Evolutionary conservation across 202 grass and related monocot genomes (phyloP), one percentile per base, ranked within the genome.

Genomic region (Cymbopogon flexuosus): DNA sequence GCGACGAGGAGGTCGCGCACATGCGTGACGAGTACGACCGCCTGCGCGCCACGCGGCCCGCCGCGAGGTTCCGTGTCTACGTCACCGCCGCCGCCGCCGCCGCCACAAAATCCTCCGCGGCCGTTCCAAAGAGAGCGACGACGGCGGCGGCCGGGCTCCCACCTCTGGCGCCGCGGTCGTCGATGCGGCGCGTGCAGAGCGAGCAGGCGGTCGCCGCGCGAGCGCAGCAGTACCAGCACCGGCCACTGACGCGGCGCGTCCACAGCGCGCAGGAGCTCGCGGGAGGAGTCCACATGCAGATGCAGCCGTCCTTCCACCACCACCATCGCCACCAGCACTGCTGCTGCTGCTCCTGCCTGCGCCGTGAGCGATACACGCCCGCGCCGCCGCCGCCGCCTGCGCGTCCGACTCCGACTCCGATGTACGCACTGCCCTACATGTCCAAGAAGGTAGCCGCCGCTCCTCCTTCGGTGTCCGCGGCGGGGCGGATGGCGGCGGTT

Each of bases 1-100:
- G 77, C 76, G 87, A 93, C 80, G 83, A 93, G 29, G 94, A 97
- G 58, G 82, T 97, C 60, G 73, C 45, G n/a, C 69, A 93, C 77
- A 88, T 97, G 89, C 79, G 77, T 73, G 85, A 87, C 35, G 91
- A 97, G 87, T 82, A 90, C 75, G 86, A 84, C 75, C 39, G 30
- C 49, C 75, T 84, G 2, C n/a, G 5, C 21, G 75, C 68, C n/a
- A 68, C 49, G 0, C 31, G 61, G 1, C 75, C 75, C 3, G 36
- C 61, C 0, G 68, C 68, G 22, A 24, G 15, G 37, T 84, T 88
- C 68, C 80, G 75, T 1, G 61, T 84, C 3, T 79, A 62, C 67
- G 70, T 83, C 80, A 47, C 10, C 61, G 16, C 70, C 45, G 0
- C 65, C 22, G 47, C 29, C 8, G 15, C 23, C 8, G 45, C 15